A percentile compares a stretch with the other conserved stretches of the same genome.
Evolutionary conservation across 331 rosid genomes (phyloP).

Genomic region (Malus hybrid): DNA sequence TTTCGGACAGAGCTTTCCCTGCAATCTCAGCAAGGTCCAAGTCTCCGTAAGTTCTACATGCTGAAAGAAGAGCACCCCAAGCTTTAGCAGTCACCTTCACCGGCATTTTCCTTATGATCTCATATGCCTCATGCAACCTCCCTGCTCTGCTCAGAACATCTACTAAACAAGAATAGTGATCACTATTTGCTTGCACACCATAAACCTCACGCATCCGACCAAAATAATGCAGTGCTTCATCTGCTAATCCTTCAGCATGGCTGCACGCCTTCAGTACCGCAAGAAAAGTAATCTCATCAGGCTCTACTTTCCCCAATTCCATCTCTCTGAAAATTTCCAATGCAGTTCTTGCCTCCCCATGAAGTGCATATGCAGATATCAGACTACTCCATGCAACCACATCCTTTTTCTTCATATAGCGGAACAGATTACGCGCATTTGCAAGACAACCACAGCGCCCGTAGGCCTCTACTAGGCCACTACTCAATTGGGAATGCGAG

Average conservation of each 20-base stretch:
- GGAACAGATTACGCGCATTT: constrained; percentile 27
- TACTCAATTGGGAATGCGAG: constrained; percentile 41
- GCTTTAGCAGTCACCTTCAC: constrained; percentile 60
- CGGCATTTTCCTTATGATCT: constrained; percentile 49
- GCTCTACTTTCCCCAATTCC: constrained; percentile 42
- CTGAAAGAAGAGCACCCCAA: constrained; percentile 72
- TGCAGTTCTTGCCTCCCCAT: constrained; percentile 54
- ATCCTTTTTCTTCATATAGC: constrained; percentile 36
- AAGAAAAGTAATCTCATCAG: constrained; percentile 58
- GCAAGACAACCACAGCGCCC: constrained; percentile 51
- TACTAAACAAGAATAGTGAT: constrained; percentile 67
- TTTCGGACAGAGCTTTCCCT: constrained; percentile 43
- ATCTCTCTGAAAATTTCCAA: constrained; percentile 36
- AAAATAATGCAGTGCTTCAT: constrained; percentile 51
- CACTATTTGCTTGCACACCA: constrained; percentile 47
- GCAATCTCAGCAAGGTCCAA: constrained; percentile 55
- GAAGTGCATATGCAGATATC: constrained; percentile 55
- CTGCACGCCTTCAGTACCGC: constrained; percentile 65
- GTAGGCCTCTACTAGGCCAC: constrained; percentile 55
- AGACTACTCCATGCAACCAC: constrained; percentile 67
- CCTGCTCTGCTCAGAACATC: constrained; percentile 69
- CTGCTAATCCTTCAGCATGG: constrained; percentile 50
- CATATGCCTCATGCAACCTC: constrained; percentile 57
- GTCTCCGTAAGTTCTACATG: constrained; percentile 56
- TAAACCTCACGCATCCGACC: constrained; percentile 34